These are phyloP conservation scores for Daldinia decipiens DNA, from an alignment of 495 filamentous ascomycete species.

Conservation along the genomic window DNA sequence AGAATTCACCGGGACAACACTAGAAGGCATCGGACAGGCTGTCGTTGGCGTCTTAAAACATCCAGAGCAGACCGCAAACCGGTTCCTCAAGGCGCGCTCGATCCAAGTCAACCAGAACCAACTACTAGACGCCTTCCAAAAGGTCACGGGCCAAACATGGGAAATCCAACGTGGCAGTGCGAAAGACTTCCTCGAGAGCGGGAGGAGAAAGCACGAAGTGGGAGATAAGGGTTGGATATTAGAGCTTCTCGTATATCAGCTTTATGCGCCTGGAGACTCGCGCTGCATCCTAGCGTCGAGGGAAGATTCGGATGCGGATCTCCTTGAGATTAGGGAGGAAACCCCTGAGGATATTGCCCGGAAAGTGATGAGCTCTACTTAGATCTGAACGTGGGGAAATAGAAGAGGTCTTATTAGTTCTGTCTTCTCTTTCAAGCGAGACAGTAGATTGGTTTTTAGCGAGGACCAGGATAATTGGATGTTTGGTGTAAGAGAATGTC, in stretches of 20 bases:
- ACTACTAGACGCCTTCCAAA: conserved; percentile 54
- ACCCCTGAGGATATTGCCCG: conserved; percentile 24
- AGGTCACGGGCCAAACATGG: conserved; percentile 48
- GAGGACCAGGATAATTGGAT: no score
- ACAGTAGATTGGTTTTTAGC: no score
- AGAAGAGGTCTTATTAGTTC: no score
- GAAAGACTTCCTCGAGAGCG: conserved; percentile 47
- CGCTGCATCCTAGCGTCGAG: conserved; percentile 41
- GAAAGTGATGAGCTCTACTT: not conserved
- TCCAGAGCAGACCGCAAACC: conserved; percentile 58
- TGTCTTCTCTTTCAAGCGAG: no score
- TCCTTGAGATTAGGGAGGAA: conserved; percentile 42
- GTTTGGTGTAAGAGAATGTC: no score
- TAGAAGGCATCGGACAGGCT: conserved; percentile 56
- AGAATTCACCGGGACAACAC: conserved; percentile 55
- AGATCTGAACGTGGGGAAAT: no score
- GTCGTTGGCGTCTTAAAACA: conserved; percentile 55
- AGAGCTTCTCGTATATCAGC: conserved; percentile 44
- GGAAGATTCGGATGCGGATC: conserved; percentile 34
- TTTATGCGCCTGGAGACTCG: conserved; percentile 40
- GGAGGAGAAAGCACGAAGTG: conserved; percentile 33
- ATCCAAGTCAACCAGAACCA: conserved; percentile 54
- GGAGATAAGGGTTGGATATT: conserved; percentile 35
- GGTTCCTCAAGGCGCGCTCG: conserved; percentile 54
- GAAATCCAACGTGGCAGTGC: conserved; percentile 42